Conservation (phyloP, 2,329 filamentous ascomycete species). For the Diaporthe velutina region DNA sequence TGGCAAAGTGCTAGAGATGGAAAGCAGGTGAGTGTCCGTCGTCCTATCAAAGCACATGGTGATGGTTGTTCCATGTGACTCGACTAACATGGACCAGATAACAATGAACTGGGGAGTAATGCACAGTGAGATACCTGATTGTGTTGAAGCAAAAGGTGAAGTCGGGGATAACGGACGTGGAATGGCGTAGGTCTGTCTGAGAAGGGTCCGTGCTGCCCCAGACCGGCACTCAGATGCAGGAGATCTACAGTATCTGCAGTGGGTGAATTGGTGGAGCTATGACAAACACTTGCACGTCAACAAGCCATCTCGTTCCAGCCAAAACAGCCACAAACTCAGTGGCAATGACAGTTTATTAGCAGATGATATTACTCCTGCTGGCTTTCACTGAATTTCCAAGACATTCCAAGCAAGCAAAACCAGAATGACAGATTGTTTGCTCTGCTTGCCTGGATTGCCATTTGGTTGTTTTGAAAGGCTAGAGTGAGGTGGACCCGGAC, state of each 20-base stretch:
- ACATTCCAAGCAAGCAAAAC: neutral
- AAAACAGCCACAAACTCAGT: conserved; percentile 9
- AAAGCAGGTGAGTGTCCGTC: neutral
- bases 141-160: neutral
- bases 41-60: neutral
- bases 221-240: conserved; percentile 14
- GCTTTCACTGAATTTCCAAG: neutral
- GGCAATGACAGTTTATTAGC: too few relatives aligned
- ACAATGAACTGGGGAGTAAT: neutral
- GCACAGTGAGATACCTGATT: fast-evolving
- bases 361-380: neutral
- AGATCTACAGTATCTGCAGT: conserved; percentile 15
- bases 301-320: conserved; percentile 25
- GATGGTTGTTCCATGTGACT: neutral
- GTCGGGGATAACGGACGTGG: neutral
- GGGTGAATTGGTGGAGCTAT: neutral
- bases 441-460: neutral
- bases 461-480: neutral
- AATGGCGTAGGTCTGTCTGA: neutral
- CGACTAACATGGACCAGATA: neutral
- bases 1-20: neutral
- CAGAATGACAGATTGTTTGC: neutral
- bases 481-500: conserved; percentile 5
- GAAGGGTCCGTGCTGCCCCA: conserved; percentile 18
- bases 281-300: neutral